Evolutionary conservation across 805 yeast genomes (phyloP).

Genomic region (Helenozyma rhizophorensis): DNA sequence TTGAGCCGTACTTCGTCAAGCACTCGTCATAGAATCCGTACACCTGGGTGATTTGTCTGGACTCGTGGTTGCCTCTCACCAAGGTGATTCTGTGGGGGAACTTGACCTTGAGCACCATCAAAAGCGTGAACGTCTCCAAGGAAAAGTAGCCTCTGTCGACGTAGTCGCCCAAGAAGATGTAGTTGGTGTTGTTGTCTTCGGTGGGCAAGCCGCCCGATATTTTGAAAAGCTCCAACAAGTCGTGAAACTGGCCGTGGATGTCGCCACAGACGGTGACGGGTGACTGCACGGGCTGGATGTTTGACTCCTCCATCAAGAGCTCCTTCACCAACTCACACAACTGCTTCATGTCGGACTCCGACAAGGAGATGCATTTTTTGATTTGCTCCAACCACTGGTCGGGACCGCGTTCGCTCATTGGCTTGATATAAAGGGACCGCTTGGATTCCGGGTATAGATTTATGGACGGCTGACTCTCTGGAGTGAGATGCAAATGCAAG

Average conservation of each 20-base stretch:
- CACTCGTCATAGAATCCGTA: constrained; percentile 98
- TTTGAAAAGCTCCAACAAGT: constrained; percentile 81
- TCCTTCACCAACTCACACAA: constrained; percentile 94
- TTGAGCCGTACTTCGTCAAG: constrained; percentile 85
- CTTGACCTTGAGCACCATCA: constrained; percentile 90
- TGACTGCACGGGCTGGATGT: constrained; percentile 87
- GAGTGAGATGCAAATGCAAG: no score
- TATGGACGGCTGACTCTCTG: no score
- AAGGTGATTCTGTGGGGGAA: constrained; percentile 82
- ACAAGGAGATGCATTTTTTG: constrained; percentile 80
- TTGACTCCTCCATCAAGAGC: constrained; percentile 90
- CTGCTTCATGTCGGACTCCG: constrained; percentile 93
- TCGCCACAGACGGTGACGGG: constrained; percentile 98
- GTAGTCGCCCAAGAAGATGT: constrained; percentile 89
- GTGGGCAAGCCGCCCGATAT: constrained; percentile 91
- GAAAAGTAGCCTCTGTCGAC: constrained; percentile 98
- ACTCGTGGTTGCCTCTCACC: constrained; percentile 97
- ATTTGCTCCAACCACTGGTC: constrained; percentile 96
- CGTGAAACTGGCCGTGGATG: constrained; percentile 98
- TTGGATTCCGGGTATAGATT: no score
- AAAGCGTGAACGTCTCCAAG: constrained; percentile 85
- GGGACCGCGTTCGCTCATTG: constrained; percentile 80
- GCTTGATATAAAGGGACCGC: no score
- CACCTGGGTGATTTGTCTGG: constrained; percentile 96
- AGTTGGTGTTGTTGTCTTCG: constrained; percentile 57